Evolutionary conservation across 1,139 yeast genomes (phyloP).

Genomic region (Schizosaccharomyces versatilis): DNA sequence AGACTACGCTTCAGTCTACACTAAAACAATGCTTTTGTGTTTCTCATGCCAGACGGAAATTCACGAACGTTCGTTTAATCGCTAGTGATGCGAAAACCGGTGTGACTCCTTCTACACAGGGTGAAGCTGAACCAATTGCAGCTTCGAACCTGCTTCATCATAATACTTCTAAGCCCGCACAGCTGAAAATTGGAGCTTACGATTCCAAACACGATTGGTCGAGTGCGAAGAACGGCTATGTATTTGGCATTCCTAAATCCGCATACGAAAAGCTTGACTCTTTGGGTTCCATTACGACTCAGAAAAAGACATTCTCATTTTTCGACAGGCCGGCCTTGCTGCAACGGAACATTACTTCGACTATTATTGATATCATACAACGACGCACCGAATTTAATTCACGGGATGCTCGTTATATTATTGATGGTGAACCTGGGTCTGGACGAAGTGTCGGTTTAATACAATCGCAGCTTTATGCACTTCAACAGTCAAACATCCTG

Average conservation of each 20-base stretch:
- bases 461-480: conserved; percentile 10
- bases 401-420: conserved; percentile 4
- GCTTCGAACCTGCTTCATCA: too few species aligned
- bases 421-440: conserved; percentile 9
- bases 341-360: conserved; percentile 5
- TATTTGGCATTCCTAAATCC: conserved; percentile 5
- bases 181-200: too few species aligned
- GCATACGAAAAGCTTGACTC: conserved; percentile 4
- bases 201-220: background rate
- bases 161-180: too few species aligned
- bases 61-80: too few species aligned
- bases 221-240: background rate
- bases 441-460: conserved; percentile 9
- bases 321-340: conserved; percentile 9
- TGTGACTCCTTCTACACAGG: too few species aligned
- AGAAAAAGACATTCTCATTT: conserved; percentile 5
- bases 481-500: conserved; percentile 5
- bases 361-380: conserved; percentile 5
- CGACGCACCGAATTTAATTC: conserved; percentile 1
- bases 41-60: too few species aligned
- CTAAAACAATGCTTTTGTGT: too few species aligned
- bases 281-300: conserved; percentile 6
- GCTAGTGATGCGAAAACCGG: too few species aligned
- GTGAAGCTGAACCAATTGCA: too few species aligned
- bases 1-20: too few species aligned